Percentiles rank a stretch among this genome's conserved stretches.
These are phyloP conservation scores for Irineochytrium annulatum DNA, from an alignment of 192 early-diverging fungal species.

Conservation along the genomic window DNA sequence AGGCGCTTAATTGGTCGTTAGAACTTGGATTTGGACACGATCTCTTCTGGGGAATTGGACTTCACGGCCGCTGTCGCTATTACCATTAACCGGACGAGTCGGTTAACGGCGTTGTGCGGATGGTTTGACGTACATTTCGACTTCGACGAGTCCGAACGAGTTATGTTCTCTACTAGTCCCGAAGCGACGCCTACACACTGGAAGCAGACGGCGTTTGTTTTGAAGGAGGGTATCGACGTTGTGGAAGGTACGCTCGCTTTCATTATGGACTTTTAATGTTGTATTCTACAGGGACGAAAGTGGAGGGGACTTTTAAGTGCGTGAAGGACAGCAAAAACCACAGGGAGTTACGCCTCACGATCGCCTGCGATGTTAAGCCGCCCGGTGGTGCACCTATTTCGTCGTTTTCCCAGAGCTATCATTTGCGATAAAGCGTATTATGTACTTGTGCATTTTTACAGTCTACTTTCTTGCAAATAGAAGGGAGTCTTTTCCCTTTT, in stretches of 20 bases:
- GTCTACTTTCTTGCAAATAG: no score
- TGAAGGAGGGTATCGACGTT: slow-evolving; percentile 59
- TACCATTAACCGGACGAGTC: slow-evolving; percentile 54
- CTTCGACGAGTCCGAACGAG: slow-evolving; percentile 21
- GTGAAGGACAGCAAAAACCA: no score
- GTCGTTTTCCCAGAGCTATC: not conserved
- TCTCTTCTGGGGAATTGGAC: slow-evolving; percentile 64
- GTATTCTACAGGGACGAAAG: no score
- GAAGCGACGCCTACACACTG: slow-evolving; percentile 86
- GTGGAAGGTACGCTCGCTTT: slow-evolving; percentile 26
- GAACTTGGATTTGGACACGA: slow-evolving; percentile 67
- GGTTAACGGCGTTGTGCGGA: slow-evolving; percentile 74
- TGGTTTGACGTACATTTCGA: slow-evolving; percentile 94
- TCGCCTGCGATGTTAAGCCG: no score
- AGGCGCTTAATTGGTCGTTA: slow-evolving; percentile 26
- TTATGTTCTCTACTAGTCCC: slow-evolving; percentile 69
- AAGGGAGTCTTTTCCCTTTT: no score
- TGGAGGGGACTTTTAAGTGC: no score
- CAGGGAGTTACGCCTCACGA: no score
- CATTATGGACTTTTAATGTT: no score
- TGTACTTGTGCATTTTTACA: no score
- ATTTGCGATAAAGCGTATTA: not conserved
- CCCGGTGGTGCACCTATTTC: no score
- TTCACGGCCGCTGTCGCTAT: slow-evolving; percentile 71
- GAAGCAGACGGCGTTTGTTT: slow-evolving; percentile 89